Conservation (phyloP, 1,284 basidiomycete genomes). For the Cryptococcus floricola region DNA sequence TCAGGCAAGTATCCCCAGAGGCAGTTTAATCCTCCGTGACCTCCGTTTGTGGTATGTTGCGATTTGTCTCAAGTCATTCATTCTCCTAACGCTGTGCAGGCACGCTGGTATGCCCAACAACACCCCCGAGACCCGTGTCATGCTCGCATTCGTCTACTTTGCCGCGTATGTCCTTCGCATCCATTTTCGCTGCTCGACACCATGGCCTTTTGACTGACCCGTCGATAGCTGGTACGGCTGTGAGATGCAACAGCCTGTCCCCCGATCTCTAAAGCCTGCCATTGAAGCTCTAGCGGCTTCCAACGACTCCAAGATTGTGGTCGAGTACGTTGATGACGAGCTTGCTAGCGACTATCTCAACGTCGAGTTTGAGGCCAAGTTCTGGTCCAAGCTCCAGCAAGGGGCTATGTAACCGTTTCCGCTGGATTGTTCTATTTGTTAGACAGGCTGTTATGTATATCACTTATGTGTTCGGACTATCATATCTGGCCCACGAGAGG, state of each 20-base stretch:
- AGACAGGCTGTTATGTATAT: no score
- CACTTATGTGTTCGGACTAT: no score
- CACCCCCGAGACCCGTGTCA: slow-evolving; percentile 12
- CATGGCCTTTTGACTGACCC: background rate
- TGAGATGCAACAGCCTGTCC: slow-evolving; percentile 5
- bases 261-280: slow-evolving; percentile 5
- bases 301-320: slow-evolving; percentile 9
- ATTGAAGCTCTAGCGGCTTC: slow-evolving; percentile 10
- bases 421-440: background rate
- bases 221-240: slow-evolving; percentile 14
- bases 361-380: slow-evolving; percentile 12
- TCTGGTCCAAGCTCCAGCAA: slow-evolving; percentile 9
- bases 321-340: slow-evolving; percentile 14
- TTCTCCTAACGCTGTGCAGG: background rate
- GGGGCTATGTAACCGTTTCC: background rate
- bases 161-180: slow-evolving; percentile 7
- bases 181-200: background rate
- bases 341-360: slow-evolving; percentile 12
- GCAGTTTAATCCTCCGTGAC: no score
- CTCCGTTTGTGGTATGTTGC: no score
- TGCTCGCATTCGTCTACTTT: slow-evolving; percentile 16
- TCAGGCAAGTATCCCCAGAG: no score
- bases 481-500: no score
- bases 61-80: no score
- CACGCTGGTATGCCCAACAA: slow-evolving; percentile 21